Evolutionary conservation across 768 basidiomycete species (phyloP).

Genomic region (Gymnopilus junonius): DNA sequence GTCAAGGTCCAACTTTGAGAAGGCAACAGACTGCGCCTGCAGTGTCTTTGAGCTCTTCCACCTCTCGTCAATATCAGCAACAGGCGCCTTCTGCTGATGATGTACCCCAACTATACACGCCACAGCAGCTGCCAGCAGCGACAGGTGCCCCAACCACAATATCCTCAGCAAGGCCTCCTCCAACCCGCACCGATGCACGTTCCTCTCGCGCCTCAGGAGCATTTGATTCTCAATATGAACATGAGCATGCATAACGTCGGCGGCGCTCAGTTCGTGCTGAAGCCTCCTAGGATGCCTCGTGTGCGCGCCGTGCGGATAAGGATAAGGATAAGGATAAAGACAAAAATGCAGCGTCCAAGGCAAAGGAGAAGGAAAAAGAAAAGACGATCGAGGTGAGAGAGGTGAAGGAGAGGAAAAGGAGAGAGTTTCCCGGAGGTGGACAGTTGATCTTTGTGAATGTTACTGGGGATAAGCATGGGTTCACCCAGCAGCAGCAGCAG

Average conservation of each 20-base stretch:
- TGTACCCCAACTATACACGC: background rate
- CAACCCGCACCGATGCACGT: slow-evolving; percentile 1
- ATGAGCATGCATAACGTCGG: slow-evolving; percentile 16
- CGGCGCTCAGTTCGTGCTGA: slow-evolving; percentile 28
- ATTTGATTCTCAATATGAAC: slow-evolving; percentile 13
- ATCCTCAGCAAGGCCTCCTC: background rate
- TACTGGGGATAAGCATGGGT: background rate
- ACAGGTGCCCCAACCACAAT: background rate
- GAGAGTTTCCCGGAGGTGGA: background rate
- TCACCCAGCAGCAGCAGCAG: too few species aligned
- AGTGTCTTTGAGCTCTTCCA: background rate
- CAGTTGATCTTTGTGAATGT: background rate
- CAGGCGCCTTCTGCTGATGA: background rate
- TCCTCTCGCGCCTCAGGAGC: slow-evolving; percentile 16
- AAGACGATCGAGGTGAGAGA: background rate
- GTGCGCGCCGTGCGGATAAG: background rate
- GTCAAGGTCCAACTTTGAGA: background rate
- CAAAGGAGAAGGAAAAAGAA: slow-evolving; percentile 4
- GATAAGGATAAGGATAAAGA: background rate
- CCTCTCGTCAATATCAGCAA: background rate
- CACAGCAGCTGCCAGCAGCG: background rate
- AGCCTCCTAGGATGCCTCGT: slow-evolving; percentile 18
- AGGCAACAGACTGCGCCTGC: background rate
- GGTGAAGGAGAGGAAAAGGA: background rate
- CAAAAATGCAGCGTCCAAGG: background rate